Conservation (phyloP, 2,329 filamentous ascomycete species). For the Sarocladium oryzae region DNA sequence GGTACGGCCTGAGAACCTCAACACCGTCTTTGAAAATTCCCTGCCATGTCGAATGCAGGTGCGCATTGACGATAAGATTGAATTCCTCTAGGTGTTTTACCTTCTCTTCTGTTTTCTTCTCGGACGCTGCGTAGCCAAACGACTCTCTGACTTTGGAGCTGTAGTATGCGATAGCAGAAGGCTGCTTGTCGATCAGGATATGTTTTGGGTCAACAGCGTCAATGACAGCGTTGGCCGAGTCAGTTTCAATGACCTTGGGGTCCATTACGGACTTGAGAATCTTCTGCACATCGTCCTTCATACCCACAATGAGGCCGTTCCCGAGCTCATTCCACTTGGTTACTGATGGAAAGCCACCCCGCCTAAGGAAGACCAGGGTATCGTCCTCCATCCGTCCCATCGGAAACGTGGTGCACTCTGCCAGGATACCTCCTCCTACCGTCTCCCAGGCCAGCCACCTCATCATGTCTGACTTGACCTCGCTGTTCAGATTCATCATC, state of each 20-base stretch:
- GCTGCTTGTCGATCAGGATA: slow-evolving; percentile 59
- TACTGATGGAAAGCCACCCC: slow-evolving; percentile 66
- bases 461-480: slow-evolving; percentile 64
- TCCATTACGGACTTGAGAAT: slow-evolving; percentile 56
- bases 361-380: slow-evolving; percentile 64
- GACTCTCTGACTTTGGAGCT: slow-evolving; percentile 39
- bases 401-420: slow-evolving; percentile 74
- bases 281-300: slow-evolving; percentile 55
- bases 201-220: slow-evolving; percentile 51
- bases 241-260: slow-evolving; percentile 45
- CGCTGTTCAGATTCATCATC: slow-evolving; percentile 49
- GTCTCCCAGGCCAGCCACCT: slow-evolving; percentile 90
- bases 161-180: slow-evolving; percentile 73
- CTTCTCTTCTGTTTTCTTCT: slow-evolving; percentile 22
- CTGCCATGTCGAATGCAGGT: slow-evolving; percentile 82
- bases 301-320: slow-evolving; percentile 66
- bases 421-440: slow-evolving; percentile 77
- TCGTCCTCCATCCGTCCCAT: slow-evolving; percentile 72
- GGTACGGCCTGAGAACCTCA: slow-evolving; percentile 71
- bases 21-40: slow-evolving; percentile 71
- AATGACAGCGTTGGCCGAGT: slow-evolving; percentile 50
- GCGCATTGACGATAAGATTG: slow-evolving; percentile 71
- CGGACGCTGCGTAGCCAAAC: not conserved
- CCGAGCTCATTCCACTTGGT: slow-evolving; percentile 69
- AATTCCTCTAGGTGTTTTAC: slow-evolving; percentile 59